phyloP scores from a whole-genome alignment of 2,329 filamentous ascomycete species.

The Incumbomyces lentus region DNA sequence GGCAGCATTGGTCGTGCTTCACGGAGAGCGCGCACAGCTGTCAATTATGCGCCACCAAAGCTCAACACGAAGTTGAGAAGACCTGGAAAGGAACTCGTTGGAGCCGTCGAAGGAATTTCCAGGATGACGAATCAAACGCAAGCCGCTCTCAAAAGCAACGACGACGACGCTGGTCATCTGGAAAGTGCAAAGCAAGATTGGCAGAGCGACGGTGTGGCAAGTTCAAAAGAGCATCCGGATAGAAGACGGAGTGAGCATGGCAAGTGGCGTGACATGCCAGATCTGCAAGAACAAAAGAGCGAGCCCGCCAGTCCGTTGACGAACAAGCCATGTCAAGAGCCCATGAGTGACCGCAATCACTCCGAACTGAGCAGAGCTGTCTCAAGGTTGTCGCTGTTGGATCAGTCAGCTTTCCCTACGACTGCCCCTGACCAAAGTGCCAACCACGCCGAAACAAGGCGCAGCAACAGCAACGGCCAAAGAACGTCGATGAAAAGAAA shows the following conservation, averaged over 20 bases:
- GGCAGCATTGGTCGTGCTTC: constrained; percentile 51
- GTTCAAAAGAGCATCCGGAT: constrained; percentile 12
- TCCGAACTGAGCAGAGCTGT: constrained; percentile 3
- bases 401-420: background rate
- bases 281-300: constrained; percentile 11
- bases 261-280: constrained; percentile 16
- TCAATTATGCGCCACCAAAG: constrained; percentile 77
- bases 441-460: background rate
- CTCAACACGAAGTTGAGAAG: constrained; percentile 74
- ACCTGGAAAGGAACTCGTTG: constrained; percentile 63
- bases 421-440: background rate
- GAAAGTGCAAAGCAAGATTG: constrained; percentile 11
- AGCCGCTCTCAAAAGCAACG: constrained; percentile 14
- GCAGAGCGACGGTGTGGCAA: background rate
- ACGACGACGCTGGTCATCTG: constrained; percentile 34
- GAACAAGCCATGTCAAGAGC: constrained; percentile 18
- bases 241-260: constrained; percentile 8
- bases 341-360: constrained; percentile 14
- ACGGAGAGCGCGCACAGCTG: constrained; percentile 54
- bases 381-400: constrained; percentile 1
- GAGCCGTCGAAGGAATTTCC: constrained; percentile 55
- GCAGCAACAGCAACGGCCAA: too few species aligned
- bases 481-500: too few species aligned
- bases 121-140: constrained; percentile 37
- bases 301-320: constrained; percentile 16